A percentile compares a stretch with the other conserved stretches of the same genome.
These are phyloP conservation scores for Sanghuangporus sanghuang DNA, from an alignment of 1,284 basidiomycete genomes.

Conservation along the genomic window DNA sequence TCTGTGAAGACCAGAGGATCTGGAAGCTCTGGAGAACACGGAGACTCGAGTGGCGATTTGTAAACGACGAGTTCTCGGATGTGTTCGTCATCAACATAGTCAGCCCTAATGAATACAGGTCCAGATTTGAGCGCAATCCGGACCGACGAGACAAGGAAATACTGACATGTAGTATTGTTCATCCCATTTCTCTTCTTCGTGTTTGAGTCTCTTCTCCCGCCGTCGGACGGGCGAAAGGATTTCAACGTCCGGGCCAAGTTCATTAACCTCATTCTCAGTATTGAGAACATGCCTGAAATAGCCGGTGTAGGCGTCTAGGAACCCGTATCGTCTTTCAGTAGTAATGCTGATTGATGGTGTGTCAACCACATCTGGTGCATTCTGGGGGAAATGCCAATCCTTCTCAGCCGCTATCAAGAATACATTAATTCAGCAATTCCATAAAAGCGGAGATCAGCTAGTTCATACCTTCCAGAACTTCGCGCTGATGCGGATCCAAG, in stretches of 20 bases:
- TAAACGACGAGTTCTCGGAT: constrained; percentile 65
- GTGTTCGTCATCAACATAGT: constrained; percentile 68
- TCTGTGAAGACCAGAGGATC: constrained; percentile 54
- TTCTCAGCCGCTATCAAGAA: constrained; percentile 58
- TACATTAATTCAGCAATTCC: neutral
- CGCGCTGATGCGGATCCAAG: constrained; percentile 40
- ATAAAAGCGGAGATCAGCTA: constrained; percentile 10
- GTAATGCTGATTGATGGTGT: constrained; percentile 35
- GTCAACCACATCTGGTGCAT: constrained; percentile 35
- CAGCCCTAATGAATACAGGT: constrained; percentile 46
- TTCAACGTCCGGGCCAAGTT: constrained; percentile 66
- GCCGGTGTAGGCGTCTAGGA: constrained; percentile 64
- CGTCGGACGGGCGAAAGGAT: constrained; percentile 39
- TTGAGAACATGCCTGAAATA: constrained; percentile 68
- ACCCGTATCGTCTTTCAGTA: constrained; percentile 57
- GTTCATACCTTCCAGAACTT: constrained; percentile 52
- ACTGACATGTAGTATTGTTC: constrained; percentile 76
- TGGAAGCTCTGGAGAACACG: constrained; percentile 24
- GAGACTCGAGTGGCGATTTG: constrained; percentile 44
- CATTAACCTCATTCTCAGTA: constrained; percentile 74
- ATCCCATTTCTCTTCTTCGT: constrained; percentile 73
- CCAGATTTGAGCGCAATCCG: neutral
- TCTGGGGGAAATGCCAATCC: constrained; percentile 72
- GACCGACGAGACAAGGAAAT: neutral
- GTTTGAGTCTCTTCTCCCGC: constrained; percentile 40